Evolutionary conservation across 2,329 filamentous ascomycete species (phyloP), one percentile per base, ranked within the genome.

Genomic region (Stachybotrys elegans): DNA sequence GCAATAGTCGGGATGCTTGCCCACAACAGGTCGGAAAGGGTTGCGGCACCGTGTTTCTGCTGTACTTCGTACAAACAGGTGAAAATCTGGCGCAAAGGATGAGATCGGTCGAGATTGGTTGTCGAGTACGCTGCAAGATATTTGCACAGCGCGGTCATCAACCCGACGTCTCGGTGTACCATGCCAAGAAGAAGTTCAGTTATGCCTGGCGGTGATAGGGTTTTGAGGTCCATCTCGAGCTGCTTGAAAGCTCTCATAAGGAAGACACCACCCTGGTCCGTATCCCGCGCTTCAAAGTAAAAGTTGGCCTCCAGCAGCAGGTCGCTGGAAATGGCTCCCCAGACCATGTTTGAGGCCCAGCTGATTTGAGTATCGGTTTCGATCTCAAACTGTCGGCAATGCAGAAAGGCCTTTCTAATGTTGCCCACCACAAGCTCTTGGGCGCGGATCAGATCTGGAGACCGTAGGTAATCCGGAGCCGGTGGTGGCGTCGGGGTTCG

Each of bases 81-180:
- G 43, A 71, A 71, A 3, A 70, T 69, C 43, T 65, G 65, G 7
- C 69, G 65, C 16, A 71, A 56, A 2, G 69, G 69, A 46, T 71
- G 68, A 4, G 65, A 57, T 25, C 67, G 61, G 43, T 71, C 69
- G 22, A 69, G 59, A 49, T 71, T 68, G 2, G 67, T 71, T 6
- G 66, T 58, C 36, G 69, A 66, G 45, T 68, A 71, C 12, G 68
- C 68, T 3, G 67, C 66, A 23, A 72, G 51, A 46, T 71, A 72
- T 43, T 71, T 71, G 56, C 65, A 71, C 13, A 72, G 56, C 2
- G 69, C 67, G n/a, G 67, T 68, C 59, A 70, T 67, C 62, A 71
- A 62, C 16, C 67, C 68, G 13, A 65, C 61, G 43, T 72, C 67
- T 23, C 68, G 63, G 40, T 68, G 60, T 6, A 71, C 66, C 67